Evolutionary conservation across 2,329 filamentous ascomycete species (phyloP).

Genomic region (Alternaria sp.): DNA sequence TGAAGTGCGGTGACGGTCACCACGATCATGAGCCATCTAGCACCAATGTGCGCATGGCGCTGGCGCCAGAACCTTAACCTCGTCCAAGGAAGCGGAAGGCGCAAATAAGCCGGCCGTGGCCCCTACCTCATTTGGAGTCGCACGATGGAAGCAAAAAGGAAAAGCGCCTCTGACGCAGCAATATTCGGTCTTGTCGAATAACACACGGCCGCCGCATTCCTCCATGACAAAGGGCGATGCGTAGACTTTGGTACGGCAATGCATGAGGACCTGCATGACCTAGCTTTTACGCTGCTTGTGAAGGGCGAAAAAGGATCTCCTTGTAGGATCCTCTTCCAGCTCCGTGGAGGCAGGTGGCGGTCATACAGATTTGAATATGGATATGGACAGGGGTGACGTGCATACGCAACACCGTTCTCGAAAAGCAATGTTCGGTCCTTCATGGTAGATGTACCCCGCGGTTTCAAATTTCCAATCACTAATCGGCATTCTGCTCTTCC

Average conservation of each 20-base stretch:
- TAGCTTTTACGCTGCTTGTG: conserved; percentile 7
- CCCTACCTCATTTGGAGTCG: conserved; percentile 21
- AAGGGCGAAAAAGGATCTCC: conserved; percentile 5
- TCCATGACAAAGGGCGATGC: conserved; percentile 17
- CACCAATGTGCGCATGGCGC: conserved; percentile 20
- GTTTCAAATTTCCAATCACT: neutral
- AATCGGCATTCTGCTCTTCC: neutral
- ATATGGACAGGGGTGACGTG: conserved; percentile 2
- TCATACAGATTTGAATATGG: conserved; percentile 1
- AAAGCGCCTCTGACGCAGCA: conserved; percentile 22
- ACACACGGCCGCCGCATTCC: conserved; percentile 21
- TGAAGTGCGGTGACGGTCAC: conserved; percentile 11
- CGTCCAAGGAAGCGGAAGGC: conserved; percentile 12
- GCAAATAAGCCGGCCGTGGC: conserved; percentile 4
- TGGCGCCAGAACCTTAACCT: conserved; percentile 22
- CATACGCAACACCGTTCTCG: conserved; percentile 9
- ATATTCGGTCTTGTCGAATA: conserved; percentile 22
- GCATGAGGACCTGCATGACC: neutral
- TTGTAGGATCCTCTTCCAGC: conserved; percentile 2
- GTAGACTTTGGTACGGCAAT: conserved; percentile 14
- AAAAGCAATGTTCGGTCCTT: conserved; percentile 11
- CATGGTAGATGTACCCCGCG: neutral
- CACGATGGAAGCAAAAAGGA: conserved; percentile 16
- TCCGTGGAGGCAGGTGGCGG: conserved; percentile 9
- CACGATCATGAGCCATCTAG: conserved; percentile 6